Evolutionary conservation across 2,329 filamentous ascomycete genomes (phyloP).

Genomic region (Claviceps sp.): DNA sequence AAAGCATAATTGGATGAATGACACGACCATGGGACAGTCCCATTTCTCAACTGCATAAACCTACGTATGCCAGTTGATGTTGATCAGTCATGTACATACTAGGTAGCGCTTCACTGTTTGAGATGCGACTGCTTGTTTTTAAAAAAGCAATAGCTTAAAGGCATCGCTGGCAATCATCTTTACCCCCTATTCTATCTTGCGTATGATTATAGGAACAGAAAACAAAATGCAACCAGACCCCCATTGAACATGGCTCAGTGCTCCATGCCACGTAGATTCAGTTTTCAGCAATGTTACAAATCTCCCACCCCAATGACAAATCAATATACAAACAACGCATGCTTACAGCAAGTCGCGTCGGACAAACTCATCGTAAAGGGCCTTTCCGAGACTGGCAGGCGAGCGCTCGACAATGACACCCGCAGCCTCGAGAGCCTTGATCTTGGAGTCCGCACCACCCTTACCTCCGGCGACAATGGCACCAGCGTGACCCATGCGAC

Average conservation of each 20-base stretch:
- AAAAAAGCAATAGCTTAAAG: background rate
- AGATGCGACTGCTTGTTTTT: background rate
- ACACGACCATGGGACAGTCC: background rate
- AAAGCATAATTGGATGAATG: background rate
- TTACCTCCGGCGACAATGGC: conserved; percentile 96
- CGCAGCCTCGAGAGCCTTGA: conserved; percentile 79
- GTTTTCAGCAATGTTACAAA: conserved; percentile 3
- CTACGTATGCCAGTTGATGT: background rate
- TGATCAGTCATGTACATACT: background rate
- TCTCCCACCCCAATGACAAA: background rate
- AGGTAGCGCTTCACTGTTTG: no score
- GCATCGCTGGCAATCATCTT: conserved; percentile 3
- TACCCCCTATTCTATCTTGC: conserved; percentile 19
- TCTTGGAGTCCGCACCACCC: conserved; percentile 97
- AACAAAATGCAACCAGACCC: conserved; percentile 11
- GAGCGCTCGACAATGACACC: conserved; percentile 91
- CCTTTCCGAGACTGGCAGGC: conserved; percentile 83
- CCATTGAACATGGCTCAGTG: conserved; percentile 11
- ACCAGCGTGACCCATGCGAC: conserved; percentile 97
- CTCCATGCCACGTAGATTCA: conserved; percentile 10
- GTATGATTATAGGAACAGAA: conserved; percentile 16
- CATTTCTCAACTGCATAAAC: background rate
- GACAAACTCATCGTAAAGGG: conserved; percentile 89
- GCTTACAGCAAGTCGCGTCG: conserved; percentile 83
- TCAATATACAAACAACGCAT: conserved; percentile 4